Evolutionary conservation across 495 filamentous ascomycete species (phyloP).

Genomic region (Penicillium salamii): DNA sequence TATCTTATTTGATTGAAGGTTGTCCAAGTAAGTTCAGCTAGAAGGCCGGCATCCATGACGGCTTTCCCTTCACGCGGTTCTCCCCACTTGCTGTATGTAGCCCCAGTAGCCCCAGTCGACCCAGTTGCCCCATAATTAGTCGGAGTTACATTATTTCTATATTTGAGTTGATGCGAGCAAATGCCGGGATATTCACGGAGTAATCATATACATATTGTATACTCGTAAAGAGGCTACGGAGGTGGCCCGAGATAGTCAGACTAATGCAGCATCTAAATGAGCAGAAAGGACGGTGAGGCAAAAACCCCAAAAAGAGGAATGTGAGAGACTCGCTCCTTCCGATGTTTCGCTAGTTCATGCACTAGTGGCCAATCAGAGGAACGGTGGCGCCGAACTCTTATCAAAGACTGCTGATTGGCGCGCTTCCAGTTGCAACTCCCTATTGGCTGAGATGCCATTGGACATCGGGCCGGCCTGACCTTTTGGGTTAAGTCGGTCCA

Average conservation of each 20-base stretch:
- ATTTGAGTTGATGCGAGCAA: no score
- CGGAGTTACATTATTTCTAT: no score
- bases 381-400: slow-evolving; percentile 2
- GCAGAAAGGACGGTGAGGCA: neutral
- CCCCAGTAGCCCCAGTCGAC: no score
- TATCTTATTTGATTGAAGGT: no score
- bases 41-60: neutral
- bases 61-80: neutral
- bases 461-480: neutral
- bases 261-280: no score
- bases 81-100: no score
- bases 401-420: neutral
- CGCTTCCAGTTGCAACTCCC: neutral
- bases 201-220: no score
- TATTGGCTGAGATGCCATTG: neutral
- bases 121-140: no score
- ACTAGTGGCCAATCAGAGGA: neutral
- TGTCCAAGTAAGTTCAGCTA: neutral
- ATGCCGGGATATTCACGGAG: no score
- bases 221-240: no score
- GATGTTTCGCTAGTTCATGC: neutral
- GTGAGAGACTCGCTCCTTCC: neutral
- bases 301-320: neutral
- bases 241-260: no score
- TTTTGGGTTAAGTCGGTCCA: neutral